Evolutionary conservation across 257 asterid species (phyloP), one percentile per base, ranked within the genome.

Genomic region (Capsicum pubescens): DNA sequence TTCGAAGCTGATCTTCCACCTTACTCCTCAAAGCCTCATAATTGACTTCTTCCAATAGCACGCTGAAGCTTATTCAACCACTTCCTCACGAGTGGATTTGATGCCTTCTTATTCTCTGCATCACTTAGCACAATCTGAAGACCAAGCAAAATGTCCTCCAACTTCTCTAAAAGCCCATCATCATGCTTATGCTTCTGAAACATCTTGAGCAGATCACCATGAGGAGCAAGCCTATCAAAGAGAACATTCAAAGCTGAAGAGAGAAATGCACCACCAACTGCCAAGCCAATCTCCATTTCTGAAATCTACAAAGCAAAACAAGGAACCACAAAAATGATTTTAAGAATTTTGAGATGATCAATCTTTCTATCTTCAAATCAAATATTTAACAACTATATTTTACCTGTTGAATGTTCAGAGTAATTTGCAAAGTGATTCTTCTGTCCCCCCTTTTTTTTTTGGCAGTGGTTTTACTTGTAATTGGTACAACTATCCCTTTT

Each of bases 41-140:
- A n/a, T 60, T 60, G 13, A 60, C 14, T 60, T 60, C 0, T n/a
- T 60, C 67, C 0, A 60, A 83, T 77, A 13, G 83, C 32, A 21
- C 39, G 61, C 1, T 46, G 55, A 46, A 87, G 83, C 5, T 79
- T 26, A 32, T 39, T 58, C 9, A 87, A 55, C 90, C 90, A 85
- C 9, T 69, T 15, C 2, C 54, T 82, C 13, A 87, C 81, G n/a
- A 14, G 39, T 21, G 0, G 7, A 7, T 58, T 60, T 1, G 60
- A 50, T 4, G 64, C 48, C 60, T 87, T 80, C 83, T 84, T 84
- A 16, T 78, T 55, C 61, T 87, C 86, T 17, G 86, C 87, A 82
- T 84, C 87, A 50, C 35, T 58, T 68, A 87, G 85, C 82, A 87
- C 90, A 9, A 13, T 19, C 0, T 35, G 39, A 21, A 87, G 16